These are phyloP conservation scores for Podaxis sp. DNA, from an alignment of 768 basidiomycete species.

Conservation along the genomic window DNA sequence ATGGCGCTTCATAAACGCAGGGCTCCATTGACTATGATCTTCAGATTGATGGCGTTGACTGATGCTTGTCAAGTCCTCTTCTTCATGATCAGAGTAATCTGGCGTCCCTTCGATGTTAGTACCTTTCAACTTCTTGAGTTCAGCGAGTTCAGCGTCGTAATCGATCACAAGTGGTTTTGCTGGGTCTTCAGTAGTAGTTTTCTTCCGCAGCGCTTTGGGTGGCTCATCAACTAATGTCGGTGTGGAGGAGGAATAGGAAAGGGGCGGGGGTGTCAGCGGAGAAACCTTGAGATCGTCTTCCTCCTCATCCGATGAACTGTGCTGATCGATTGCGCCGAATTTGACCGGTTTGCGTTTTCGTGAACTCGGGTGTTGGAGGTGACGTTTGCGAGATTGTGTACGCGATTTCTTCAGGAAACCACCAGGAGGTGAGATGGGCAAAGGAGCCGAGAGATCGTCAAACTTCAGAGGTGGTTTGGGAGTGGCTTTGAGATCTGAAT, in stretches of 20 bases:
- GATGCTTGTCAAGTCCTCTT: conserved; percentile 17
- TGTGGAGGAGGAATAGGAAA: conserved; percentile 23
- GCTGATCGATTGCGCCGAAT: conserved; percentile 25
- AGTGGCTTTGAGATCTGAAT: conserved; percentile 7
- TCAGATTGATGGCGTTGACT: conserved; percentile 4
- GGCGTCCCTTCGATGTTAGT: conserved; percentile 15
- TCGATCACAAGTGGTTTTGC: conserved; percentile 22
- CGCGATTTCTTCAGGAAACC: conserved; percentile 26
- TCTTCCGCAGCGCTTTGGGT: conserved; percentile 3
- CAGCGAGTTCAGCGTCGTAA: conserved; percentile 41
- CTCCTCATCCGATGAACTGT: conserved; percentile 18
- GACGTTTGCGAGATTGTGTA: conserved; percentile 15
- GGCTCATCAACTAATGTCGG: conserved; percentile 28
- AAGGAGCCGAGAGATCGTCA: background rate
- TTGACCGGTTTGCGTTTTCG: conserved; percentile 30
- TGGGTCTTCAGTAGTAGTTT: conserved; percentile 1
- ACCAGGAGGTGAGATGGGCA: background rate
- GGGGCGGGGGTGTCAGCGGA: conserved; percentile 12
- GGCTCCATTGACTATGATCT: conserved; percentile 39
- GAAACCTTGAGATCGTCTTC: conserved; percentile 12
- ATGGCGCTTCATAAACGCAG: conserved; percentile 48
- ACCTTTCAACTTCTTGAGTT: conserved; percentile 29
- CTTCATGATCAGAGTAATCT: conserved; percentile 48
- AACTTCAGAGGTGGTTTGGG: background rate
- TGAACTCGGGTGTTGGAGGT: conserved; percentile 4